Base-by-base conservation (phyloP, 1,139 yeast species). In the Diutina catenulata region DNA sequence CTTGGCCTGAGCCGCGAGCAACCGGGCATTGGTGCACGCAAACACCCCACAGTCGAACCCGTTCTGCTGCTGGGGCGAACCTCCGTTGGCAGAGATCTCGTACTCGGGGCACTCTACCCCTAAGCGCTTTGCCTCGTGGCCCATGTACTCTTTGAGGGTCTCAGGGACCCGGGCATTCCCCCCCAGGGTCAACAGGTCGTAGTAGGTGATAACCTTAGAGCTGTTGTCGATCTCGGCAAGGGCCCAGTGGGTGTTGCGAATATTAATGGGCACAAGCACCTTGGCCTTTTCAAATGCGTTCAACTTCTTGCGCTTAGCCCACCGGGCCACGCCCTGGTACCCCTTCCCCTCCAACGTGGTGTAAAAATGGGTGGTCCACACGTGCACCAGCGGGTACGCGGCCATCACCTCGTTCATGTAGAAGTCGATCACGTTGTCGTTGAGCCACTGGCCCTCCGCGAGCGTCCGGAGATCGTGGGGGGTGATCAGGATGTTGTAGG, bases 41-140 rank as follows among this genome's bases (percentile, higher is more conserved):
- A 88, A 91, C 1, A 91, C 94, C 1, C 99, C 99, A 60, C 99
- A 93, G 55, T 93, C 99, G 47, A 57, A 83, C 0, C 96, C 96
- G 53, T 93, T 93, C 24, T 69, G 64, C 55, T 93, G 99, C 47
- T 80, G 86, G 0, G 98, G 98, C 27, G 88, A 74, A 20, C 66
- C 61, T 27, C 64, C 56, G 39, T 51, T 60, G 2, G 60, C 62
- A 29, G 49, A 46, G 32, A 58, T 53, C 42, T 52, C 49, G 45
- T 69, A 65, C 20, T 53, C 60, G 27, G 62, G 60, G 9, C 48
- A 44, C 1, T 68, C 64, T 14, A 60, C 51, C 55, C 51, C 47
- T 13, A 39, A 53, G 49, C 76, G 58, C 39, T 65, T 65, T 28
- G 73, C 70, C 57, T 72, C 88, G 31, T 73, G 69, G 1, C 54